A percentile compares a stretch with the other conserved stretches of the same genome.
phyloP scores from a whole-genome alignment of 257 asterid genomes.

The Solanum clarkiae region DNA sequence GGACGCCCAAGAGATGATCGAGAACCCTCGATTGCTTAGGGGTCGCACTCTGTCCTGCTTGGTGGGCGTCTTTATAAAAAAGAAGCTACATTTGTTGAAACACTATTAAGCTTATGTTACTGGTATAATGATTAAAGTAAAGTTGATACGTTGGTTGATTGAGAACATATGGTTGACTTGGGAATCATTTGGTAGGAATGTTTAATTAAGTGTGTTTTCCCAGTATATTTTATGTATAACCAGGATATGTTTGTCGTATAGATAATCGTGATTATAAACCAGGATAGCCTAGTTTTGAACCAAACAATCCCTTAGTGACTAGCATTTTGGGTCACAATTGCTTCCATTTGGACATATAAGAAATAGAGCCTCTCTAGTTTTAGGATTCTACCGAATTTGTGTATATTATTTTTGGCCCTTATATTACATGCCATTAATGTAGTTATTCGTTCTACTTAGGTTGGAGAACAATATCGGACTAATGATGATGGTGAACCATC shows the following conservation, averaged over 20 bases:
- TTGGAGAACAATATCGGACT: conserved; percentile 77
- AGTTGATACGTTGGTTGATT: neutral
- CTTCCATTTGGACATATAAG: neutral
- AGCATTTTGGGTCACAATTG: neutral
- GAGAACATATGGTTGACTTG: neutral
- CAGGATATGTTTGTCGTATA: neutral
- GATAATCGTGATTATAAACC: neutral
- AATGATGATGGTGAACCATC: conserved; percentile 97
- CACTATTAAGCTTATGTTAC: neutral
- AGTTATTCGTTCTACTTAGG: conserved; percentile 22
- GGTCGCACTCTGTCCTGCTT: too few species aligned
- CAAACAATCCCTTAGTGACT: neutral
- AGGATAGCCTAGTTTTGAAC: neutral
- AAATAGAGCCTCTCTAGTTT: neutral
- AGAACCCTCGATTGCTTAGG: too few species aligned
- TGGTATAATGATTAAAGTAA: neutral
- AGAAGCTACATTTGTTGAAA: neutral
- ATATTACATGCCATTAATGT: neutral
- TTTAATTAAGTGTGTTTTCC: neutral
- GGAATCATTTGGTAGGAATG: neutral
- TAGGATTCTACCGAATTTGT: neutral
- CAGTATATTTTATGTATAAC: neutral
- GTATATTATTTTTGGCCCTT: neutral
- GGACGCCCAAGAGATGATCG: too few species aligned
- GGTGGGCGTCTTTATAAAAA: neutral